Evolutionary conservation across 805 yeast species (phyloP), one percentile per base, ranked within the genome.

Genomic region (Starmerella sirachaensis): DNA sequence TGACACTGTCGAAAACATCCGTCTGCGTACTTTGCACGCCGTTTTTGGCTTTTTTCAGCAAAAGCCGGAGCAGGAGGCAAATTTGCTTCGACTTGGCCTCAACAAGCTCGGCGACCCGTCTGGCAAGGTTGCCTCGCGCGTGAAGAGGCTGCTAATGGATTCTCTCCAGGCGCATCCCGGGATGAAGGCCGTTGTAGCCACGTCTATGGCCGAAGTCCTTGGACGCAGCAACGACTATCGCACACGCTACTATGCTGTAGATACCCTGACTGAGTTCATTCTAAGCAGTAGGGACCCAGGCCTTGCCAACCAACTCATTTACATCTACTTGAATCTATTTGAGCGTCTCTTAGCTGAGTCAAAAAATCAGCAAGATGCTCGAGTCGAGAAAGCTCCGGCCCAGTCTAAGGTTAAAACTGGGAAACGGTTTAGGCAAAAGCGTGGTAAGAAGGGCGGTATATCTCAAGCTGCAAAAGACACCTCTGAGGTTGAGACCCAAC

Each of bases 1-100:
- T 53, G 98, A 91, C 57, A 80, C 95, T 11, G 85, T 91, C 49
- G 73, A 77, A 42, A 88, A 81, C 54, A 93, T 88, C 30, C 75
- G 93, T 57, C 69, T 78, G 66, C 81, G 74, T 45, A 74, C 79
- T 20, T 71, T 85, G 23, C 64, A 72, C 28, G 85, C 82, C 54
- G 70, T 86, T 22, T 81, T 85, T 49, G 93, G 81, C 40, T 65
- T 91, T 30, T 63, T 91, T 42, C 76, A 76, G 46, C 67, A 78
- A 5, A 88, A 86, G 58, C 97, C 98, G 4, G 98, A 91, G 63
- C 98, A 91, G 65, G 98, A 91, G 59, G 93, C 78, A 36, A 91
- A 91, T 58, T 64, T 91, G 48, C 66, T 91, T 51, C 71, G 85
- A 50, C 66, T 91, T 37, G 94, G 94, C 37, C 91, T 85, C 31